Percentiles rank a stretch among this genome's conserved stretches.
Evolutionary conservation across 2,329 filamentous ascomycete genomes (phyloP).

Genomic region (Colletotrichum sp.): DNA sequence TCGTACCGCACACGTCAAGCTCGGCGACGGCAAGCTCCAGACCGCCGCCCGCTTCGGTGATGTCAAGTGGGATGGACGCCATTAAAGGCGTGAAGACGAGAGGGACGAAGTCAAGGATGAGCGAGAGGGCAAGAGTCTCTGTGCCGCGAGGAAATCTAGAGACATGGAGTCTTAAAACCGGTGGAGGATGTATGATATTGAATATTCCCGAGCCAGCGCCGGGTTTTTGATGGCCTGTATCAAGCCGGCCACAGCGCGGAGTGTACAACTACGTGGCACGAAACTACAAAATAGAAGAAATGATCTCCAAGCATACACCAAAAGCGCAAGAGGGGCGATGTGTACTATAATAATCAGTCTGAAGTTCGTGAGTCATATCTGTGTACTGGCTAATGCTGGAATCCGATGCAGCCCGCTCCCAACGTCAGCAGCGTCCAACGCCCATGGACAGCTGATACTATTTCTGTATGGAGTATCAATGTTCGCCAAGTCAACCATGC

Average conservation of each 20-base stretch:
- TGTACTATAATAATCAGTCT: neutral
- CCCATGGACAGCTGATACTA: neutral
- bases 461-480: neutral
- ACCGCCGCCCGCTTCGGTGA: conserved; percentile 55
- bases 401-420: conserved; percentile 1
- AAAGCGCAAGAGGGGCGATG: neutral
- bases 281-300: conserved; percentile 1
- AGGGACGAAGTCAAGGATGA: neutral
- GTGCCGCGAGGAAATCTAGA: neutral
- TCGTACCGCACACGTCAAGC: conserved; percentile 83
- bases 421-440: neutral
- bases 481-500: neutral
- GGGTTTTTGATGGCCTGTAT: neutral
- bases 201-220: neutral
- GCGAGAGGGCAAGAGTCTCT: neutral
- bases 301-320: neutral
- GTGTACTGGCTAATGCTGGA: conserved; percentile 16
- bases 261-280: conserved; percentile 11
- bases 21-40: conserved; percentile 69
- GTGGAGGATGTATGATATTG: conserved; percentile 11
- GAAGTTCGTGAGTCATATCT: neutral
- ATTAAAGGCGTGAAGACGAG: neutral
- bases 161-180: neutral
- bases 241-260: conserved; percentile 1
- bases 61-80: conserved; percentile 48